phyloP scores from a whole-genome alignment of 2,329 filamentous ascomycete species.

The Paraphoma chrysanthemicola region DNA sequence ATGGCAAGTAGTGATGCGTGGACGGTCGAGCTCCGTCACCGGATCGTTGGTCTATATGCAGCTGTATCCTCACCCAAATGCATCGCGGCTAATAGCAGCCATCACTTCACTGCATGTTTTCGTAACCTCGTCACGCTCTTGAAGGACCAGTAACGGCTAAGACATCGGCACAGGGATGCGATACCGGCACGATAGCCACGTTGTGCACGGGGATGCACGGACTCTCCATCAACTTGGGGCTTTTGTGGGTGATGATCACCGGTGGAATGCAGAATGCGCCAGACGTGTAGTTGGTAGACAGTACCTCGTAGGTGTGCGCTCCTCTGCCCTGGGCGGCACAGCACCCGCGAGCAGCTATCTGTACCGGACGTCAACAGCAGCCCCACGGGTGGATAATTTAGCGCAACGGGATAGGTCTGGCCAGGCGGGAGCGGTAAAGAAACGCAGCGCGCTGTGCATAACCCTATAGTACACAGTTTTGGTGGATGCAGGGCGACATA shows the following conservation, averaged over 20 bases:
- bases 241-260: neutral
- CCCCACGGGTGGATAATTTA: neutral
- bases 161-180: neutral
- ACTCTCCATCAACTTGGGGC: neutral
- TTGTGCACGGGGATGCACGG: constrained; percentile 1
- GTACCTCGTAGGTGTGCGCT: neutral
- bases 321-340: neutral
- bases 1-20: neutral
- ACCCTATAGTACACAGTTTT: neutral
- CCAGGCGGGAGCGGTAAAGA: too few species aligned
- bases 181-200: constrained; percentile 1
- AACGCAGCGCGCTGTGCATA: neutral
- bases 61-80: too few species aligned
- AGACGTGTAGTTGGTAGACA: neutral
- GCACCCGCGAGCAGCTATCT: neutral
- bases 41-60: too few species aligned
- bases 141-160: neutral
- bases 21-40: too few species aligned
- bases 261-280: neutral
- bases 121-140: too few species aligned
- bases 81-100: too few species aligned
- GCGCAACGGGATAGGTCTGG: neutral
- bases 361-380: neutral
- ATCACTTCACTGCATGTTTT: too few species aligned
- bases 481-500: constrained; percentile 4